Percentiles rank a stretch among this genome's conserved stretches.
These are phyloP conservation scores for Aspergillus spinulosporus DNA, from an alignment of 2,329 filamentous ascomycete species.

Conservation along the genomic window DNA sequence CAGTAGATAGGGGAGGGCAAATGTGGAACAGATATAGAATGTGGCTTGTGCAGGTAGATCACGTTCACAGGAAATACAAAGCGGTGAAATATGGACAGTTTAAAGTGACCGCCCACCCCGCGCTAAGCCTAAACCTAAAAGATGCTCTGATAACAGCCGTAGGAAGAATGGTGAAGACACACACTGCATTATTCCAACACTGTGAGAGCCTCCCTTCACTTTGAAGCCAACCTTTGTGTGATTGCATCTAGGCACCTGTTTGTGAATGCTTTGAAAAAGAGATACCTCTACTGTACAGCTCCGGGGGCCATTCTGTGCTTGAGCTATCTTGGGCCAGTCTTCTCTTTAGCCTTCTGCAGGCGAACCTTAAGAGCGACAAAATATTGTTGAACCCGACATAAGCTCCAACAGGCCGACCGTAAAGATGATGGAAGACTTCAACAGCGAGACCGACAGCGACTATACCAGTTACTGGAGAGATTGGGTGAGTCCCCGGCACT, in stretches of 20 bases:
- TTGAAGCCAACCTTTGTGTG: neutral
- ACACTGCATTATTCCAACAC: conserved; percentile 18
- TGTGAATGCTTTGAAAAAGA: conserved; percentile 21
- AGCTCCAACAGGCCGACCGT: neutral
- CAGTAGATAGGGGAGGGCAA: neutral
- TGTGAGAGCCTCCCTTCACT: conserved; percentile 4
- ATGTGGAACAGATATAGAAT: neutral
- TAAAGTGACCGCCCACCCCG: conserved; percentile 30
- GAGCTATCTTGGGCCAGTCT: conserved; percentile 21
- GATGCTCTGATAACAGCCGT: conserved; percentile 28
- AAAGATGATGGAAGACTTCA: conserved; percentile 85
- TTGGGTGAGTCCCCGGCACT: conserved; percentile 68
- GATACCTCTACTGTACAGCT: conserved; percentile 25
- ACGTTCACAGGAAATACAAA: neutral
- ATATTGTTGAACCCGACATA: conserved; percentile 19
- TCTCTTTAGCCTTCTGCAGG: conserved; percentile 26
- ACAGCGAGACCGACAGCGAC: conserved; percentile 96
- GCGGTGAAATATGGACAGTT: conserved; percentile 19
- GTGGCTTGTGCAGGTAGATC: neutral
- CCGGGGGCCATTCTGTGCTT: conserved; percentile 24
- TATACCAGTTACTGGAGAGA: conserved; percentile 99
- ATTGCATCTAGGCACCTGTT: no score
- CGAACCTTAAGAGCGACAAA: conserved; percentile 18
- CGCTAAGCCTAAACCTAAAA: conserved; percentile 26
- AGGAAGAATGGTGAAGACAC: conserved; percentile 19